Evolutionary conservation across 192 early-diverging fungal species (phyloP).

Genomic region (Coemansia sp.): DNA sequence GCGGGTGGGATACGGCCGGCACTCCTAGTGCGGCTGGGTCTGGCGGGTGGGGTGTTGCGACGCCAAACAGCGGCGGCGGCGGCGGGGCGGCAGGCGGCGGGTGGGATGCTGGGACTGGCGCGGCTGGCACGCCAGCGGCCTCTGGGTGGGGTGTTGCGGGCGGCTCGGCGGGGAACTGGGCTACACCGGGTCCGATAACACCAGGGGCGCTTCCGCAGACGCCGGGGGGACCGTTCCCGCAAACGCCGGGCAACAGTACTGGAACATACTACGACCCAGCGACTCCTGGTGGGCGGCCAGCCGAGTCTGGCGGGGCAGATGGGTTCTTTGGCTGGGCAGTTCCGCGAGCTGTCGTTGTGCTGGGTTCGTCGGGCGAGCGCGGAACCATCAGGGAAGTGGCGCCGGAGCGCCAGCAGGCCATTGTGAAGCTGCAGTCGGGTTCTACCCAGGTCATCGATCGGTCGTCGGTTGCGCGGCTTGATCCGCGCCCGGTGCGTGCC

Average conservation of each 20-base stretch:
- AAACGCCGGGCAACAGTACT: slow-evolving; percentile 27
- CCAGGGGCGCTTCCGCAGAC: slow-evolving; percentile 33
- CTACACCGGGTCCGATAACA: slow-evolving; percentile 47
- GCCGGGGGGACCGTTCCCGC: slow-evolving; percentile 28
- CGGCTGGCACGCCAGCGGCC: slow-evolving; percentile 42
- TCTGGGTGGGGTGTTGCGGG: background rate
- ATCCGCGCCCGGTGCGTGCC: slow-evolving; percentile 53
- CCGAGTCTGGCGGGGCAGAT: slow-evolving; percentile 43
- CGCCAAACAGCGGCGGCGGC: slow-evolving; percentile 11
- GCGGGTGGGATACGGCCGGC: background rate
- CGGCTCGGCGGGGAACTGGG: slow-evolving; percentile 32
- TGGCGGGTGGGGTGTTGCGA: slow-evolving; percentile 55
- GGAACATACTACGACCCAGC: slow-evolving; percentile 22
- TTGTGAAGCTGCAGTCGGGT: slow-evolving; percentile 45
- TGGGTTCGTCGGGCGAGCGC: slow-evolving; percentile 39
- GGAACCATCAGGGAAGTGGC: slow-evolving; percentile 50
- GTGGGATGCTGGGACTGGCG: slow-evolving; percentile 32
- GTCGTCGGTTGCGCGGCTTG: slow-evolving; percentile 13
- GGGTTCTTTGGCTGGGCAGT: slow-evolving; percentile 50
- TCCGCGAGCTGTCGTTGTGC: slow-evolving; percentile 33
- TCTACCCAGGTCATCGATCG: slow-evolving; percentile 39
- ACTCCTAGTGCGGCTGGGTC: slow-evolving; percentile 47
- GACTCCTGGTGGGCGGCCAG: slow-evolving; percentile 45
- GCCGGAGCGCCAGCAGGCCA: slow-evolving; percentile 50
- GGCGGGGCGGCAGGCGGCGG: slow-evolving; percentile 30